Base-by-base conservation (phyloP, 345 rosid genomes). In the Schrenkiella parvula region DNA sequence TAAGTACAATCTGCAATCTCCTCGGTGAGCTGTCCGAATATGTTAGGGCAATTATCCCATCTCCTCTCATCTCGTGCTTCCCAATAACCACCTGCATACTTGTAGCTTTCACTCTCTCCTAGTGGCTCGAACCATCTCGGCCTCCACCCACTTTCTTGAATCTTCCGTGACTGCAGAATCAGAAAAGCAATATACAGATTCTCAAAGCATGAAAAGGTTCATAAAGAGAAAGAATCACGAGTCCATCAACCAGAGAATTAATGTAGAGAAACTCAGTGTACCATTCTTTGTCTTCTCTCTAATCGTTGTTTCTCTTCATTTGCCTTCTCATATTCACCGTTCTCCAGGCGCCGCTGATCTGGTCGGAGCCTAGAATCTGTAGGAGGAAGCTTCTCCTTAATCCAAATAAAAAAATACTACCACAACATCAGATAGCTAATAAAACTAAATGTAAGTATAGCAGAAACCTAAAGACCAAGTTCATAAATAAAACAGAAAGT, bases 351-450 rank as follows among this genome's bases (percentile, higher is more conserved):
- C 32, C 97, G 82, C 75, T 95, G 99, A 82, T 95, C 98, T 63
- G 99, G 99, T 74, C 99, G 80, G 15, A 91, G 93, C 80, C 98
- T 84, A 38, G 97, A 95, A 82, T 95, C 98, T 50, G 99, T 95
- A 4, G 96, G 98, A 10, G 98, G 99, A 44, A 95, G 95, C 78
- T 83, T 91, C 88, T 91, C 97, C 97, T 91, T 85, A 10, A 53
- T 4, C 18, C n/a, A 67, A 57, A 34, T 2, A 6, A 59, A 47
- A 46, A 66, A 58, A 38, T n/a, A 21, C 44, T 6, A 46, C 21
- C 35, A 43, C n/a, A 65, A 32, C 12, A 14, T 66, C 22, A 73
- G 66, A 57, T 6, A 44, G 17, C 32, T 34, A 3, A 2, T 14
- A 4, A 31, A 50, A 41, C 15, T 50, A 47, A 11, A 28, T 18